These are phyloP conservation scores for Trichoderma koningiopsis DNA, from an alignment of 2,329 filamentous ascomycete genomes.

Conservation along the genomic window DNA sequence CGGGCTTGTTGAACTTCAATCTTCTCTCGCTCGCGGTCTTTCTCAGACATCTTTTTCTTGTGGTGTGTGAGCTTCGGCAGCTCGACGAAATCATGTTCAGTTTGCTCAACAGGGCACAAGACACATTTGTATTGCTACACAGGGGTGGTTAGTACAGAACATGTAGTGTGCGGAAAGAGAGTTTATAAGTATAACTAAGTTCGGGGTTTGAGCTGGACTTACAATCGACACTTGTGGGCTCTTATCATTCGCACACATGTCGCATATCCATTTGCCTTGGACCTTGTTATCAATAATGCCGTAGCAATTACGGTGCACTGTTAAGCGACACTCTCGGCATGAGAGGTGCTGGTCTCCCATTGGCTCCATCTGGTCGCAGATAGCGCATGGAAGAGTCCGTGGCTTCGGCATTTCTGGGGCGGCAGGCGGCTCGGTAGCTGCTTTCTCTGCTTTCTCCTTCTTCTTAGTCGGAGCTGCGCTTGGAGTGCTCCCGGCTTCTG, in stretches of 20 bases:
- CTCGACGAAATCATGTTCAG: slow-evolving; percentile 81
- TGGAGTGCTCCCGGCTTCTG: slow-evolving; percentile 49
- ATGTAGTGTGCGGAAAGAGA: neutral
- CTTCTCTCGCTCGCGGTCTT: slow-evolving; percentile 86
- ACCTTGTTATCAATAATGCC: slow-evolving; percentile 73
- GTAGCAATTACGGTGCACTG: slow-evolving; percentile 90
- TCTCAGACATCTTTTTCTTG: slow-evolving; percentile 88
- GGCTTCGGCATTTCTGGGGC: slow-evolving; percentile 78
- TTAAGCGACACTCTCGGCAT: slow-evolving; percentile 86
- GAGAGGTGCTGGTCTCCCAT: slow-evolving; percentile 71
- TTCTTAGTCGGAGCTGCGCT: slow-evolving; percentile 43
- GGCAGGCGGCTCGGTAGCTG: slow-evolving; percentile 56
- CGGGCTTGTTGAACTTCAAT: slow-evolving; percentile 81
- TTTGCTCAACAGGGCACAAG: slow-evolving; percentile 81
- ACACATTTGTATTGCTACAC: slow-evolving; percentile 84
- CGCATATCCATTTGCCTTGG: slow-evolving; percentile 85
- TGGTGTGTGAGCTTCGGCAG: slow-evolving; percentile 53
- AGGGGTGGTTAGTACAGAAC: slow-evolving; percentile 29
- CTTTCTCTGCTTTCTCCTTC: slow-evolving; percentile 67
- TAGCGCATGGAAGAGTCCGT: slow-evolving; percentile 76
- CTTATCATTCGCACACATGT: slow-evolving; percentile 94
- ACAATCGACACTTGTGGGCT: slow-evolving; percentile 90
- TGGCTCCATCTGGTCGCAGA: slow-evolving; percentile 76
- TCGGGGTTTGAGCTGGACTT: slow-evolving; percentile 43
- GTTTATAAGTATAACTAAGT: neutral